Conservation (phyloP, 352 stramenopile species). For the Phytophthora fragariae region DNA sequence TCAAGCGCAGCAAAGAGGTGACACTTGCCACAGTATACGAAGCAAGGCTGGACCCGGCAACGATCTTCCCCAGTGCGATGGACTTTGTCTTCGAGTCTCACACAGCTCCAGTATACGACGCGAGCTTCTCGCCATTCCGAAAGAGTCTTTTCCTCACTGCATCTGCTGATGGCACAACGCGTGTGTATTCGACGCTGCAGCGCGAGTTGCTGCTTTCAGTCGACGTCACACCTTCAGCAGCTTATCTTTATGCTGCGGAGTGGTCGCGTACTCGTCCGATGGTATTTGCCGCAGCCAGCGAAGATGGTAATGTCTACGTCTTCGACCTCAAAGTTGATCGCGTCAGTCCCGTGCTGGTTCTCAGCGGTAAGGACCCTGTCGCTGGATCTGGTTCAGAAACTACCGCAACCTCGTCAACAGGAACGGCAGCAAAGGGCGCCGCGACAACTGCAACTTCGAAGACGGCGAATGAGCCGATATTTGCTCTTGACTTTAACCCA, state of each 20-base stretch:
- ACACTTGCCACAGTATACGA: conserved; percentile 79
- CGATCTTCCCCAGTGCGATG: conserved; percentile 71
- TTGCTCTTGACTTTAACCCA: conserved; percentile 82
- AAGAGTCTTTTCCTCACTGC: conserved; percentile 83
- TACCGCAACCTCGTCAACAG: conserved; percentile 9
- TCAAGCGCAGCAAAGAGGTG: conserved; percentile 74
- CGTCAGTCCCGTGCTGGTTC: conserved; percentile 48
- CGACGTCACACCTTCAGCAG: conserved; percentile 68
- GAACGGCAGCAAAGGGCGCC: conserved; percentile 6
- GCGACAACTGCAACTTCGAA: conserved; percentile 19
- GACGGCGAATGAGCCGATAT: conserved; percentile 45
- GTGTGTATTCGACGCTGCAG: conserved; percentile 78
- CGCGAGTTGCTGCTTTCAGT: conserved; percentile 67
- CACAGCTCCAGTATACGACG: conserved; percentile 77
- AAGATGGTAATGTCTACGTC: conserved; percentile 80
- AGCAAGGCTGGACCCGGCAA: conserved; percentile 64
- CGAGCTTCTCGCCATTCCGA: conserved; percentile 86
- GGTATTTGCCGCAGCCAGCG: conserved; percentile 74
- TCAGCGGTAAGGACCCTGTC: conserved; percentile 49
- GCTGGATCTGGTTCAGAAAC: conserved; percentile 21
- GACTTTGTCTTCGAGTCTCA: conserved; percentile 84
- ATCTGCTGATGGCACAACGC: conserved; percentile 80
- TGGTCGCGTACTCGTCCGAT: conserved; percentile 82
- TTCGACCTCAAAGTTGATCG: conserved; percentile 78
- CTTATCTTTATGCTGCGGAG: conserved; percentile 77